These are phyloP conservation scores for Pseudozyma pruni DNA, from an alignment of 1,284 basidiomycete species.

Conservation along the genomic window DNA sequence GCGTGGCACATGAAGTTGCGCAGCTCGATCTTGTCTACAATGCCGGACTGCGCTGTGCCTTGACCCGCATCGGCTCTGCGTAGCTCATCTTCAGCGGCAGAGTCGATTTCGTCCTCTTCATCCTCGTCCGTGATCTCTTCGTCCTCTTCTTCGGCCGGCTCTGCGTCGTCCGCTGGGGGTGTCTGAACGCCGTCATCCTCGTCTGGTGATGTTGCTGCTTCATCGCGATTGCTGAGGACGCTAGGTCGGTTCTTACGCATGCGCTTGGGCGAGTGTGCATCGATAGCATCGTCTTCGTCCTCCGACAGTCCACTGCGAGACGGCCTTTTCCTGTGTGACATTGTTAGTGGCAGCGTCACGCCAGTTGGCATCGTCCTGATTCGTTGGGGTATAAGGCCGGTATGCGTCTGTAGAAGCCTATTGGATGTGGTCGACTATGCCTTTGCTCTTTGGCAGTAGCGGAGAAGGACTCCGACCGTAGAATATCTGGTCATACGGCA, in stretches of 20 bases:
- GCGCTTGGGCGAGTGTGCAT: slow-evolving; percentile 32
- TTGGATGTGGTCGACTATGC: too few species aligned
- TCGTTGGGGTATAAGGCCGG: too few species aligned
- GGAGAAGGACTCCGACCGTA: background rate
- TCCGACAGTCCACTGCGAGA: slow-evolving; percentile 9
- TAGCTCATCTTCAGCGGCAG: slow-evolving; percentile 15
- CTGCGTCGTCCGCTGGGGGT: slow-evolving; percentile 22
- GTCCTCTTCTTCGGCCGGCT: slow-evolving; percentile 28
- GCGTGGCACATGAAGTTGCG: slow-evolving; percentile 97
- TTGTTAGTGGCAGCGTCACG: background rate
- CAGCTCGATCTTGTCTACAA: slow-evolving; percentile 86
- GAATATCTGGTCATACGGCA: background rate
- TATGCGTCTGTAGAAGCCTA: too few species aligned
- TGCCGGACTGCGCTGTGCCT: slow-evolving; percentile 73
- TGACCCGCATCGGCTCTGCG: slow-evolving; percentile 28
- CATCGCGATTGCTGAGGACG: slow-evolving; percentile 3
- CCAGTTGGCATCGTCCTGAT: too few species aligned
- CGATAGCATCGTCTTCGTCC: slow-evolving; percentile 30
- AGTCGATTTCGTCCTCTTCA: too few species aligned
- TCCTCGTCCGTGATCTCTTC: slow-evolving; percentile 34
- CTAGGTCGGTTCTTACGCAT: slow-evolving; percentile 12
- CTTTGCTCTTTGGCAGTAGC: too few species aligned
- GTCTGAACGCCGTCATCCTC: slow-evolving; percentile 74
- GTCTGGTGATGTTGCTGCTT: background rate
- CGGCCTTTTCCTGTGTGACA: slow-evolving; percentile 32